Percentiles rank a stretch among this genome's conserved stretches.
Conservation (phyloP, 176 grass and related monocot species). For the Dendrocalamus sinicus region DNA sequence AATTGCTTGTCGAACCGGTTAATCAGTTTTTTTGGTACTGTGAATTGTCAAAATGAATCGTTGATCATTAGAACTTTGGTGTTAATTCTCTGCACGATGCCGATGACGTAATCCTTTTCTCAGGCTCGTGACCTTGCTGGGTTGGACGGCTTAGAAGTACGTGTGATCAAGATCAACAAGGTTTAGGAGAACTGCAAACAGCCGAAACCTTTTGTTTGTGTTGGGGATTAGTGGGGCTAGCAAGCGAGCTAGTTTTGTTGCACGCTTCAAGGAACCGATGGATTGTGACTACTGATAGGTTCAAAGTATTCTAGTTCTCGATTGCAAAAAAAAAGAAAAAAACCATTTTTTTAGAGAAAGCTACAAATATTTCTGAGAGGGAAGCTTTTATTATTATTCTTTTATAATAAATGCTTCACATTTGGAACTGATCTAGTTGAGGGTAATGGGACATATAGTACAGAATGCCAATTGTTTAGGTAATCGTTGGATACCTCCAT, state of each 20-base stretch:
- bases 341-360: no score
- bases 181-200: background rate
- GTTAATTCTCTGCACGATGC: background rate
- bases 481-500: no score
- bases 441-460: no score
- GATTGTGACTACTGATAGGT: background rate
- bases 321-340: no score
- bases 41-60: background rate
- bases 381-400: no score
- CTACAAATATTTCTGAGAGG: no score
- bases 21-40: background rate
- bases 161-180: constrained; percentile 23
- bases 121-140: constrained; percentile 39
- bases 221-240: background rate
- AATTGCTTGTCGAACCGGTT: background rate
- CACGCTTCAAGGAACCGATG: background rate
- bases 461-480: no score
- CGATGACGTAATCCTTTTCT: background rate
- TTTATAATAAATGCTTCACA: no score
- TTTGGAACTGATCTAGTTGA: no score
- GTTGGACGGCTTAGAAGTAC: background rate
- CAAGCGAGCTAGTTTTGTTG: background rate
- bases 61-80: background rate
- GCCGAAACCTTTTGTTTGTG: background rate
- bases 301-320: background rate